A percentile compares a stretch with the other conserved stretches of the same genome.
Conservation (phyloP, 2,329 filamentous ascomycete genomes). For the Tetracladium maxilliforme region DNA sequence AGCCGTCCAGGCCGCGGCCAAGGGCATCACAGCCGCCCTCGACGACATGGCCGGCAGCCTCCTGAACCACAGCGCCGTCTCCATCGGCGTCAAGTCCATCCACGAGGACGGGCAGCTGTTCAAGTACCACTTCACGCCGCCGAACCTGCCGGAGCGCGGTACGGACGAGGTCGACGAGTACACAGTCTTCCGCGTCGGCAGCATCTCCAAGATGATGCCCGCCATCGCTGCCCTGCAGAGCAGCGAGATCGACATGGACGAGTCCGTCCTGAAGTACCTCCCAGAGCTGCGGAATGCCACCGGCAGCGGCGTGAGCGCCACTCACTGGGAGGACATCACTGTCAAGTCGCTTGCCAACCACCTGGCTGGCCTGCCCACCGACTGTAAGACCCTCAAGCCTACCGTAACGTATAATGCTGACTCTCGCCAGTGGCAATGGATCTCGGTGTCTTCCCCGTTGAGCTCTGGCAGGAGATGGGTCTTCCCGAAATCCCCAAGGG, state of each 20-base stretch:
- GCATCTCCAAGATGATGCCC: constrained; percentile 23
- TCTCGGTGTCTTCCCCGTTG: no score
- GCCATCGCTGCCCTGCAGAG: no score
- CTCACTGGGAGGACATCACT: constrained; percentile 31
- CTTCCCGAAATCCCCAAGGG: no score
- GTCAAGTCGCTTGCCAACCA: constrained; percentile 27
- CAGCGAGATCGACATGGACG: constrained; percentile 21
- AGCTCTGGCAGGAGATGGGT: no score
- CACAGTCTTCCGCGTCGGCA: constrained; percentile 20
- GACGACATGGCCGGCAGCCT: constrained; percentile 12
- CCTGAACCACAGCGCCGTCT: constrained; percentile 18
- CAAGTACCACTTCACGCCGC: constrained; percentile 24
- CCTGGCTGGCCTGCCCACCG: constrained; percentile 24
- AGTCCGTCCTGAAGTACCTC: constrained; percentile 28
- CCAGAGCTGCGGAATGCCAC: constrained; percentile 17
- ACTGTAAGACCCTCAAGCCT: constrained; percentile 14
- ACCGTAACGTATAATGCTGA: constrained; percentile 13
- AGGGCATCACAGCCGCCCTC: constrained; percentile 10
- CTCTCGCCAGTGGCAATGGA: constrained; percentile 16
- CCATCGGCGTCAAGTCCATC: constrained; percentile 24
- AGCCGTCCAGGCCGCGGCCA: constrained; percentile 13
- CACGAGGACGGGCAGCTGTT: constrained; percentile 21
- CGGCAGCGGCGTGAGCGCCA: constrained; percentile 14
- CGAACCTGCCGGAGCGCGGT: constrained; percentile 12
- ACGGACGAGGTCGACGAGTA: constrained; percentile 12